These are phyloP conservation scores for Aspergillus novoparasiticus DNA, from an alignment of 2,329 filamentous ascomycete species.

Conservation along the genomic window DNA sequence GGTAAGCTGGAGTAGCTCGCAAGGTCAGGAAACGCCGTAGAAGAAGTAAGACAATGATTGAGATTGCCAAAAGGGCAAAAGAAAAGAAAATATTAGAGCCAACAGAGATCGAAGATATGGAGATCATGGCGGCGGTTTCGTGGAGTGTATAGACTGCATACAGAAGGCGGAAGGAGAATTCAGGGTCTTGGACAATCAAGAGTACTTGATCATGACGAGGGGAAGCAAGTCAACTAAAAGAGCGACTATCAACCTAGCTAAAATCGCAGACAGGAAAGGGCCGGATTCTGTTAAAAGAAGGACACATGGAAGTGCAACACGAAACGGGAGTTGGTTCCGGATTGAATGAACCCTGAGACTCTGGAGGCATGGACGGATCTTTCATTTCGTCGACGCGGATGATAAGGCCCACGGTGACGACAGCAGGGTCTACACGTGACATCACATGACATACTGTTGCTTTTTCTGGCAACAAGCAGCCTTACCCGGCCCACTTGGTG, in stretches of 20 bases:
- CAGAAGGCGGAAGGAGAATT: constrained; percentile 13
- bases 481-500: background rate
- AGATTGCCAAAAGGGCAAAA: constrained; percentile 72
- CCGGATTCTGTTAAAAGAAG: background rate
- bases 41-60: constrained; percentile 76
- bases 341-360: background rate
- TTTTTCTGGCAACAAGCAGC: constrained; percentile 9
- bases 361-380: background rate
- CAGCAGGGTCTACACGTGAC: constrained; percentile 14
- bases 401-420: constrained; percentile 15
- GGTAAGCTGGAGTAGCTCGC: constrained; percentile 85
- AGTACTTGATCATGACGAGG: constrained; percentile 7
- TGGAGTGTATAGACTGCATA: constrained; percentile 15
- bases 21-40: constrained; percentile 88
- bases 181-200: constrained; percentile 1
- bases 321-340: background rate
- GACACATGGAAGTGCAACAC: background rate
- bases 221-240: background rate
- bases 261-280: background rate
- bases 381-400: constrained; percentile 12
- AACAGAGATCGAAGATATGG: constrained; percentile 55
- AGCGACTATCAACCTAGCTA: background rate
- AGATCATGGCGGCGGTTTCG: constrained; percentile 31
- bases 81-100: constrained; percentile 79
- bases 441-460: constrained; percentile 5